phyloP scores from a whole-genome alignment of 495 filamentous ascomycete genomes.

The Talaromyces stipitatus region DNA sequence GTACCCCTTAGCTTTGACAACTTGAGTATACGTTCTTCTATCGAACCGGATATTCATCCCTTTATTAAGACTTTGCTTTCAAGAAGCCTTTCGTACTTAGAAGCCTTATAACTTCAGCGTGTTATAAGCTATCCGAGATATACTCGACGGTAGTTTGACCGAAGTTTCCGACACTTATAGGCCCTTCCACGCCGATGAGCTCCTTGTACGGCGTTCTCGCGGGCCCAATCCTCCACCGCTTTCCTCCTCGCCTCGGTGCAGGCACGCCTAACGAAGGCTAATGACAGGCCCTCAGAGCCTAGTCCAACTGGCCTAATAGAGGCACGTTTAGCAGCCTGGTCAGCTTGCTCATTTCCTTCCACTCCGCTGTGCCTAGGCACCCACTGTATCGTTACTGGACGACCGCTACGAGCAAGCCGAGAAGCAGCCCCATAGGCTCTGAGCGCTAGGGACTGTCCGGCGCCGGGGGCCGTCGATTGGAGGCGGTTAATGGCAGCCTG shows the following conservation, averaged over 20 bases:
- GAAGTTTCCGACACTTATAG: too few species aligned
- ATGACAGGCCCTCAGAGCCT: background rate
- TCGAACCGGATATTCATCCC: too few species aligned
- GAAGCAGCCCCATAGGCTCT: background rate
- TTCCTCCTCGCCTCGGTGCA: background rate
- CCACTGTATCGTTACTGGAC: background rate
- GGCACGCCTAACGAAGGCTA: background rate
- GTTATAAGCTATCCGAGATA: too few species aligned
- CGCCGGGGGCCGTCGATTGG: background rate
- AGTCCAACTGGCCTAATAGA: background rate
- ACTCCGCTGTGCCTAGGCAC: background rate
- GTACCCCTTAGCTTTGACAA: too few species aligned
- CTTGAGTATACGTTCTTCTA: too few species aligned
- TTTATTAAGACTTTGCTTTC: too few species aligned
- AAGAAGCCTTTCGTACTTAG: too few species aligned
- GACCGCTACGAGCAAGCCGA: background rate
- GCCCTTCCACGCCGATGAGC: background rate
- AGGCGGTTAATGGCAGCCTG: slow-evolving; percentile 3
- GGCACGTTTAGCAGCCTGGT: background rate
- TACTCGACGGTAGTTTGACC: too few species aligned
- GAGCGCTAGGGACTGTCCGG: background rate
- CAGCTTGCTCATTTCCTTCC: background rate
- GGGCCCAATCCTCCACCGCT: background rate
- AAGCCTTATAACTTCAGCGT: too few species aligned
- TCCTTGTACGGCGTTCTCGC: background rate